Evolutionary conservation across 1,284 basidiomycete genomes (phyloP).

Genomic region (Pyrrhoderma noxium): DNA sequence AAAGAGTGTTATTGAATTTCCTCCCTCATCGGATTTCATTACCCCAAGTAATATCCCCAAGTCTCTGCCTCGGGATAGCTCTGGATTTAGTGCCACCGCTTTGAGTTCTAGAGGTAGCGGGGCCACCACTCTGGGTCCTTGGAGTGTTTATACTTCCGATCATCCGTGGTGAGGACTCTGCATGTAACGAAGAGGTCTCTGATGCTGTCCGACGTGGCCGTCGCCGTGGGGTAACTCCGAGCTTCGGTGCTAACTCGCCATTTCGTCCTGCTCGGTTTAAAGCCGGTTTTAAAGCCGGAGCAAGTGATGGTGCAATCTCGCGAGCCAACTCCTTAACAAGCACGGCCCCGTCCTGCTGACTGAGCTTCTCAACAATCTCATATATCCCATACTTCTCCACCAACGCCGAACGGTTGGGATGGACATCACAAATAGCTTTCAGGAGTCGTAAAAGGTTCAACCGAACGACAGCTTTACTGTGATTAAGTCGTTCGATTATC

Average conservation of each 20-base stretch:
- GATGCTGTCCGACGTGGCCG: slow-evolving; percentile 58
- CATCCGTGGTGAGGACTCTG: slow-evolving; percentile 16
- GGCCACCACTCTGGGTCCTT: slow-evolving; percentile 12
- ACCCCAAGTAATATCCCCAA: slow-evolving; percentile 48
- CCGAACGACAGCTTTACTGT: slow-evolving; percentile 81
- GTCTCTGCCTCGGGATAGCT: slow-evolving; percentile 33
- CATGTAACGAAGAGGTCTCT: slow-evolving; percentile 43
- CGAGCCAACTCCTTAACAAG: slow-evolving; percentile 84
- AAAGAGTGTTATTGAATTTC: not conserved
- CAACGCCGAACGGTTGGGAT: slow-evolving; percentile 76
- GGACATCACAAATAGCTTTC: slow-evolving; percentile 80
- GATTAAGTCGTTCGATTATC: slow-evolving; percentile 77
- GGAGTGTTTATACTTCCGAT: slow-evolving; percentile 7
- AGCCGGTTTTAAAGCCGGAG: slow-evolving; percentile 55
- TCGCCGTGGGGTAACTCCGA: slow-evolving; percentile 53
- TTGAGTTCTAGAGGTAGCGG: slow-evolving; percentile 9
- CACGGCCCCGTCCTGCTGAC: slow-evolving; percentile 79
- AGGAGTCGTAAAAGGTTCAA: slow-evolving; percentile 86
- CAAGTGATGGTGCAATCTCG: slow-evolving; percentile 70
- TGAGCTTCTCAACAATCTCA: slow-evolving; percentile 71
- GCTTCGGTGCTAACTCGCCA: slow-evolving; percentile 31
- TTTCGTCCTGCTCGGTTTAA: slow-evolving; percentile 29
- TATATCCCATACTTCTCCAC: slow-evolving; percentile 75
- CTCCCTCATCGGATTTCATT: slow-evolving; percentile 18
- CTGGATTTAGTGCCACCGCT: slow-evolving; percentile 23